A percentile compares a stretch with the other conserved stretches of the same genome.
Conservation (phyloP, 371 early-diverging fungal species). For the Dichotomocladium elegans region DNA sequence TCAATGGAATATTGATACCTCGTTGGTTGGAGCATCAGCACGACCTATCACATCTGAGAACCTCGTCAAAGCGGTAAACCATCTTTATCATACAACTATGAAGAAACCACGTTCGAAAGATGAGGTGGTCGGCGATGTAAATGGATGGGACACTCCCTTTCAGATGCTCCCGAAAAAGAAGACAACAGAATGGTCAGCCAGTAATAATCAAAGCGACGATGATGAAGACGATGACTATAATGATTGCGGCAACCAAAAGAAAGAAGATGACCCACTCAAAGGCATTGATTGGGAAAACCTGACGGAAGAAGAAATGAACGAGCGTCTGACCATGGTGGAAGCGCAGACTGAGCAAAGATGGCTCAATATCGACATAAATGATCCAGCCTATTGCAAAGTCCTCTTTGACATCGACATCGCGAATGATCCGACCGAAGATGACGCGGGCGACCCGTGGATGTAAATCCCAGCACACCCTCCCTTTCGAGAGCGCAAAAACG, state of each 20-base stretch:
- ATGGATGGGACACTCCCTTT: slow-evolving; percentile 32
- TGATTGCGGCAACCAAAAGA: neutral
- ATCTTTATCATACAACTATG: neutral
- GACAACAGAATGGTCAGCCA: neutral
- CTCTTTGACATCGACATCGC: slow-evolving; percentile 7
- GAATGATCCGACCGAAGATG: neutral
- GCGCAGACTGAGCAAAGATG: slow-evolving; percentile 32
- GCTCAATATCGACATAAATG: slow-evolving; percentile 33
- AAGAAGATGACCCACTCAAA: slow-evolving; percentile 22
- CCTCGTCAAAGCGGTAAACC: slow-evolving; percentile 4
- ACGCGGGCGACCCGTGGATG: too few relatives aligned
- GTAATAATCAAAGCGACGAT: neutral
- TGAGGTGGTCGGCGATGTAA: neutral
- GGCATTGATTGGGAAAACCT: slow-evolving; percentile 36
- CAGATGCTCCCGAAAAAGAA: neutral
- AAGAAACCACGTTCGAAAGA: neutral
- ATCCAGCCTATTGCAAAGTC: slow-evolving; percentile 34
- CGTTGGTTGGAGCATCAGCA: neutral
- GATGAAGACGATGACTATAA: slow-evolving; percentile 26
- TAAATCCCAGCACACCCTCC: too few relatives aligned
- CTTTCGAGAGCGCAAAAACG: neutral
- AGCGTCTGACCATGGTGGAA: slow-evolving; percentile 24
- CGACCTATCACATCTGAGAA: neutral
- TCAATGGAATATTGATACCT: neutral
- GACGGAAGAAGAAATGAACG: slow-evolving; percentile 36